A percentile compares a stretch with the other conserved stretches of the same genome.
phyloP scores from a whole-genome alignment of 2,329 filamentous ascomycete species.

The Xylariaceae sp. region DNA sequence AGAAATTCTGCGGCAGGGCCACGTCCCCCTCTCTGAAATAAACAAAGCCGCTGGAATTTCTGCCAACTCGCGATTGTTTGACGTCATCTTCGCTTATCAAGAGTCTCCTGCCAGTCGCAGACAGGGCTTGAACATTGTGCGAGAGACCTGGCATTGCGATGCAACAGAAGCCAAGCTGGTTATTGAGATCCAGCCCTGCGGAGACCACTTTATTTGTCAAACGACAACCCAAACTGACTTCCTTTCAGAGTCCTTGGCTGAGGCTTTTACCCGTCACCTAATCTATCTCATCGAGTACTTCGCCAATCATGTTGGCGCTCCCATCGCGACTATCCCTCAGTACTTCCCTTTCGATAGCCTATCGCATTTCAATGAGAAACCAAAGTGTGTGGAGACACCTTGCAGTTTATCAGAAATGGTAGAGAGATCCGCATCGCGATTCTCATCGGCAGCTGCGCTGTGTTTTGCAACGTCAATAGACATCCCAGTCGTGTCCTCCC shows the following conservation, averaged over 20 bases:
- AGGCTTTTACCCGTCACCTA: conserved; percentile 67
- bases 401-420: conserved; percentile 60
- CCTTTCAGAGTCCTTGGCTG: conserved; percentile 62
- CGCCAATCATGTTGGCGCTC: conserved; percentile 35
- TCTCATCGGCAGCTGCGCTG: conserved; percentile 66
- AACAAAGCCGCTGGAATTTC: conserved; percentile 64
- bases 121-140: conserved; percentile 47
- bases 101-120: conserved; percentile 63
- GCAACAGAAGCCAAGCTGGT: conserved; percentile 78
- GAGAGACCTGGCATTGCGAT: conserved; percentile 68
- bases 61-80: conserved; percentile 69
- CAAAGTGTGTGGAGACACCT: conserved; percentile 42
- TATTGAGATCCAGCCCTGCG: conserved; percentile 74
- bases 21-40: conserved; percentile 72
- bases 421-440: conserved; percentile 55
- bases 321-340: conserved; percentile 33
- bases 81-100: conserved; percentile 84
- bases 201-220: conserved; percentile 50
- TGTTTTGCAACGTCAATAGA: conserved; percentile 64
- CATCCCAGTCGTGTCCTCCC: conserved; percentile 42
- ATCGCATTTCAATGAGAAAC: conserved; percentile 57
- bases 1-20: conserved; percentile 67
- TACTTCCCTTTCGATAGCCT: conserved; percentile 45
- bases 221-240: conserved; percentile 55
- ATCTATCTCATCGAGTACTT: conserved; percentile 53